Evolutionary conservation across 2,329 filamentous ascomycete species (phyloP).

Genomic region (Fusarium verrucosum): DNA sequence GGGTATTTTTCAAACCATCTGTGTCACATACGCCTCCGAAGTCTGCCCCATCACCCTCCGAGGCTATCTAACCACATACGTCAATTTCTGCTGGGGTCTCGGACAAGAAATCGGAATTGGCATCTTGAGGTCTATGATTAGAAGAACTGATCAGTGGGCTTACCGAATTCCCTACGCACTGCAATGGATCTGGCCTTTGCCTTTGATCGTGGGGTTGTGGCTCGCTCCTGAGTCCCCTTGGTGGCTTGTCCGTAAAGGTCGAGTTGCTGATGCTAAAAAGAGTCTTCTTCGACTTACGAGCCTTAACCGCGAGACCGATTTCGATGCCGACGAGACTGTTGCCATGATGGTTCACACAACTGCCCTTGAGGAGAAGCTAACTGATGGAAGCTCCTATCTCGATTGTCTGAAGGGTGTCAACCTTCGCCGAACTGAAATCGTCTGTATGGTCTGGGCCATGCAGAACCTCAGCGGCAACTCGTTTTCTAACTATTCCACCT

Average conservation of each 20-base stretch:
- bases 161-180: slow-evolving; percentile 76
- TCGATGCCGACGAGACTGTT: slow-evolving; percentile 84
- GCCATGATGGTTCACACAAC: slow-evolving; percentile 95
- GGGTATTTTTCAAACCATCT: slow-evolving; percentile 41
- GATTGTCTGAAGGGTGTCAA: slow-evolving; percentile 87
- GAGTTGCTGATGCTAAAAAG: slow-evolving; percentile 71
- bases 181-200: slow-evolving; percentile 82
- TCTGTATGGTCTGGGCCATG: slow-evolving; percentile 71
- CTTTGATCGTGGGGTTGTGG: slow-evolving; percentile 70
- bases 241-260: slow-evolving; percentile 76
- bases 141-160: slow-evolving; percentile 72
- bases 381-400: slow-evolving; percentile 75
- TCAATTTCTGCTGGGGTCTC: slow-evolving; percentile 80
- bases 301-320: slow-evolving; percentile 70
- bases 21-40: slow-evolving; percentile 60
- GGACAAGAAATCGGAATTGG: slow-evolving; percentile 78
- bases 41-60: slow-evolving; percentile 77
- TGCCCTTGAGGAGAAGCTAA: slow-evolving; percentile 79
- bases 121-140: slow-evolving; percentile 74
- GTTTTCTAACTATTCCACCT: slow-evolving; percentile 72
- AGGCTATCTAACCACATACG: slow-evolving; percentile 76
- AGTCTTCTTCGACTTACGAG: slow-evolving; percentile 73
- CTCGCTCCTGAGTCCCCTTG: slow-evolving; percentile 77
- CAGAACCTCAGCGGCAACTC: slow-evolving; percentile 71
- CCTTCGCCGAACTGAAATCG: slow-evolving; percentile 77